Percentiles rank a stretch among this genome's conserved stretches.
Evolutionary conservation across 805 yeast species (phyloP).

Genomic region (Maudiozyma bulderi): DNA sequence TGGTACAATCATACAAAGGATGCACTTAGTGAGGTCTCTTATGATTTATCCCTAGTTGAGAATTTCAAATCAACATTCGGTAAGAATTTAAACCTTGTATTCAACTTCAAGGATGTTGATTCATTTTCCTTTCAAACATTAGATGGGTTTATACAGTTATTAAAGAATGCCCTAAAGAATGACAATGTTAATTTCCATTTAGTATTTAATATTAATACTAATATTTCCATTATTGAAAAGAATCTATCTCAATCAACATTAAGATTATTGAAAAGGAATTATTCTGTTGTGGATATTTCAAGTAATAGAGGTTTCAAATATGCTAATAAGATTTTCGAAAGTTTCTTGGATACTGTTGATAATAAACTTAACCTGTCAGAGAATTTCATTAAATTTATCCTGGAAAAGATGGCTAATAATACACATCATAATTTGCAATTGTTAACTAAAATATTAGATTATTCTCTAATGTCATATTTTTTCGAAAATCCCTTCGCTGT

Average conservation of each 20-base stretch:
- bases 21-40: constrained; percentile 15
- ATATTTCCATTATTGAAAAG: constrained; percentile 26
- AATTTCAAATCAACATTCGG: constrained; percentile 22
- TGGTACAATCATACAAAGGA: not conserved
- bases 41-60: constrained; percentile 27
- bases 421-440: constrained; percentile 25
- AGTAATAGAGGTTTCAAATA: constrained; percentile 27
- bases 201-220: constrained; percentile 27
- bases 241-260: constrained; percentile 26
- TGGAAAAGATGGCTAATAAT: constrained; percentile 27
- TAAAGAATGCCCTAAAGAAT: constrained; percentile 21
- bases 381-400: constrained; percentile 22
- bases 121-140: constrained; percentile 22
- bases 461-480: constrained; percentile 28
- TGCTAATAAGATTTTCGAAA: constrained; percentile 26
- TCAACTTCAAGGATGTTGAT: constrained; percentile 29
- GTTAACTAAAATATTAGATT: constrained; percentile 26
- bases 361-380: constrained; percentile 27
- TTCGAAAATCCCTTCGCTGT: constrained; percentile 28
- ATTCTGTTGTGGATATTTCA: constrained; percentile 23
- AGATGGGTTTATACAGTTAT: constrained; percentile 21
- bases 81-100: constrained; percentile 20
- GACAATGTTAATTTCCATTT: constrained; percentile 21
- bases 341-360: constrained; percentile 28
- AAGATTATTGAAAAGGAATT: constrained; percentile 22